Base-by-base conservation (phyloP, 23 red algal species). In the Agarophyton chilense region DNA sequence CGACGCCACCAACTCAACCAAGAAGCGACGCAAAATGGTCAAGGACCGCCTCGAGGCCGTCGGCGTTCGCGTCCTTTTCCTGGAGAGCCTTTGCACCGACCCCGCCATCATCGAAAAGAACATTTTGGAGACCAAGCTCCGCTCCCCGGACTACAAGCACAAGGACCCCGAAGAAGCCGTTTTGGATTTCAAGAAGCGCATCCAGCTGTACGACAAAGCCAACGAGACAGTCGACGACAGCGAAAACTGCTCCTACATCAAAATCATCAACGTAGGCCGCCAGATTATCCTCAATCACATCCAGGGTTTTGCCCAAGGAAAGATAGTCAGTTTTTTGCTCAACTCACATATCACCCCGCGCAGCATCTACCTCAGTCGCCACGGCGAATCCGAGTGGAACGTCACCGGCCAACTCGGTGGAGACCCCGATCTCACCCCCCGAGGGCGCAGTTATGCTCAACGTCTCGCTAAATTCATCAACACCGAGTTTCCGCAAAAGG, bases 301-400 rank as follows among this genome's bases (percentile, higher is more conserved):
- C 24, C 92, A 88, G 50, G 97, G 97, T 29, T 95, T 88, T 83
- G 80, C 93, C 28, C 97, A 95, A 64, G 93, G 97, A 39, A 99
- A 99, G 61, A 94, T 99, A 58, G 97, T 99, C 51, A 94, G 83
- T 38, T 99, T 94, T 72, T 82, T 99, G 38, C 78, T 90, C 45
- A 99, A 95, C 67, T 87, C 87, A 54, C 97, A 99, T 54, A 99
- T 96, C 68, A 92, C 93, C 28, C 64, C 89, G 8, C 64, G 97
- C 35, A 89, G 62, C 65, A 95, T 99, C 50, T 99, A 99, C 58
- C 82, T 99, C 19, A 93, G 87, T 43, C 90, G 97, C 4, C 97
- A 99, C 57, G 97, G 97, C 33, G 97, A 99, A 68, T 93, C 87
- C 29, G 91, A 99, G 72, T 99, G 94, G 90, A 99, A 99, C 51